Conservation (phyloP, 2,329 filamentous ascomycete species). For the Fusarium domesticum region DNA sequence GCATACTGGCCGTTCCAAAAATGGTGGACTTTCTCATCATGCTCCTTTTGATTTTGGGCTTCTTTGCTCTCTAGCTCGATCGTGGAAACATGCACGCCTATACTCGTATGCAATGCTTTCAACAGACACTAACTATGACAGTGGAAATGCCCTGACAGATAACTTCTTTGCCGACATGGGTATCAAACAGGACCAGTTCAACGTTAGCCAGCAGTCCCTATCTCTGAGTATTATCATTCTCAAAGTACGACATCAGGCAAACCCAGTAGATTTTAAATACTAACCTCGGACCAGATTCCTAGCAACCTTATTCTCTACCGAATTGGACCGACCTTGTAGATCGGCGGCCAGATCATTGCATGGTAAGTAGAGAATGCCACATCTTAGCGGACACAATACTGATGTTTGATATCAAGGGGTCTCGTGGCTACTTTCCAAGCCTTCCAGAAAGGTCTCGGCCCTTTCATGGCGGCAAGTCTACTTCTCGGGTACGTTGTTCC, state of each 20-base stretch:
- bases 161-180: constrained; percentile 43
- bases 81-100: constrained; percentile 34
- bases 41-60: constrained; percentile 43
- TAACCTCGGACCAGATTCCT: constrained; percentile 35
- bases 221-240: constrained; percentile 44
- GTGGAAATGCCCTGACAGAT: constrained; percentile 40
- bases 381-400: constrained; percentile 27
- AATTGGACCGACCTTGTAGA: constrained; percentile 45
- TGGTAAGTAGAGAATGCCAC: constrained; percentile 30
- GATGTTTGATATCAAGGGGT: constrained; percentile 26
- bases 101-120: background rate
- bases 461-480: constrained; percentile 37
- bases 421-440: constrained; percentile 35
- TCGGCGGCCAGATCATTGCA: constrained; percentile 30
- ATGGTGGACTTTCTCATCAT: constrained; percentile 43
- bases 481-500: constrained; percentile 28
- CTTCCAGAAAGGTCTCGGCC: constrained; percentile 30
- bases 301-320: constrained; percentile 47
- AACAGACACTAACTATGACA: background rate
- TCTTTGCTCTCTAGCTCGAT: constrained; percentile 43
- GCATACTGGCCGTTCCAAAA: constrained; percentile 27
- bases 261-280: background rate
- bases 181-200: constrained; percentile 46
- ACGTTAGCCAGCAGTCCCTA: constrained; percentile 44
- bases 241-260: constrained; percentile 19